Evolutionary conservation across 73 alveolate genomes (phyloP).

Genomic region (Tetrahymena malaccensis): DNA sequence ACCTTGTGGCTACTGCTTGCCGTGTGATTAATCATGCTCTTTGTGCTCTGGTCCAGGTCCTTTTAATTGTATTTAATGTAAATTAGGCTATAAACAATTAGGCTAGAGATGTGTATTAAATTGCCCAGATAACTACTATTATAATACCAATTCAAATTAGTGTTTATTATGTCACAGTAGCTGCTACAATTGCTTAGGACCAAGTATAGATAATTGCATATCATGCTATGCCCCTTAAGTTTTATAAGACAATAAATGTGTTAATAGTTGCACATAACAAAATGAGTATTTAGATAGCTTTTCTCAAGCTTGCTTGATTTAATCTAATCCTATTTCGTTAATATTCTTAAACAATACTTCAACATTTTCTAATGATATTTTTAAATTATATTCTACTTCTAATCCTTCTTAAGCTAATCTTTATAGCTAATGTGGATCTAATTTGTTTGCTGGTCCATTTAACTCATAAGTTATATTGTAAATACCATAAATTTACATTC

Average conservation of each 20-base stretch:
- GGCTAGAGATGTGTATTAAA: not conserved
- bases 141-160: not conserved
- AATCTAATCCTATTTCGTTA: not conserved
- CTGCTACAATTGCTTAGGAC: not conserved
- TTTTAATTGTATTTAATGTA: not conserved
- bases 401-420: not conserved
- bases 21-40: not conserved
- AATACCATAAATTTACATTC: not conserved
- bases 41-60: not conserved
- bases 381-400: not conserved
- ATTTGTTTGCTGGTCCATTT: not conserved
- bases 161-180: not conserved
- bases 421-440: not conserved
- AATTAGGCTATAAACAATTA: not conserved
- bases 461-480: not conserved
- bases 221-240: not conserved
- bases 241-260: not conserved
- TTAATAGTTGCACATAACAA: not conserved
- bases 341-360: not conserved
- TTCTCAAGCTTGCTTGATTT: not conserved
- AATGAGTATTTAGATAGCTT: not conserved
- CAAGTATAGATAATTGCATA: not conserved
- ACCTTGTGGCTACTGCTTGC: not conserved
- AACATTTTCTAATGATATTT: not conserved
- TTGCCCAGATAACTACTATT: not conserved